phyloP scores from a whole-genome alignment of 768 basidiomycete genomes.

The Trametes villosa region DNA sequence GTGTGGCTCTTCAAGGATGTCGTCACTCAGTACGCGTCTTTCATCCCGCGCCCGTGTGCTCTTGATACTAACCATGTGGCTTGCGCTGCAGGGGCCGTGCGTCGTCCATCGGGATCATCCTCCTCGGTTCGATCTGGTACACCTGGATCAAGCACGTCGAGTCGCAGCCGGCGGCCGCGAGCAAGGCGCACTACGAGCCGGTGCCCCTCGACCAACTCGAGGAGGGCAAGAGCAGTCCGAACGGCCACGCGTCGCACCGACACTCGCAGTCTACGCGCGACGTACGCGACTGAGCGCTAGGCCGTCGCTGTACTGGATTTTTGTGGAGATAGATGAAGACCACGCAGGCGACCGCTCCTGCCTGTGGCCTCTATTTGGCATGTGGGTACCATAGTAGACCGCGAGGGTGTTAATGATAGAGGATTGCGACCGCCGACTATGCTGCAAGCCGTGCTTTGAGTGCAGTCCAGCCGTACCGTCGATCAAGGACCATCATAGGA shows the following conservation, averaged over 20 bases:
- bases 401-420: too few relatives aligned
- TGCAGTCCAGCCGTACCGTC: too few relatives aligned
- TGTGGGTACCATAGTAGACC: too few relatives aligned
- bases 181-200: conserved; percentile 55
- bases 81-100: conserved; percentile 66
- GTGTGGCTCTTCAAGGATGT: conserved; percentile 82
- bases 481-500: too few relatives aligned
- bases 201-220: conserved; percentile 70
- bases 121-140: conserved; percentile 82
- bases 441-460: too few relatives aligned
- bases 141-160: conserved; percentile 88
- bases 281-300: conserved; percentile 9
- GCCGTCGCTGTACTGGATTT: too few relatives aligned
- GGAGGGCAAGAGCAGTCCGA: conserved; percentile 39
- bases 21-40: conserved; percentile 65
- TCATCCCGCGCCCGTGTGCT: neutral
- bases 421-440: too few relatives aligned
- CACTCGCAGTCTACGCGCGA: conserved; percentile 14
- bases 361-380: too few relatives aligned
- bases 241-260: conserved; percentile 4
- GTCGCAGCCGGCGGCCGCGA: conserved; percentile 44
- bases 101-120: conserved; percentile 79
- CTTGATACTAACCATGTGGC: neutral
- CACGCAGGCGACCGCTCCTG: too few relatives aligned
- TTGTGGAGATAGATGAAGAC: too few relatives aligned